Evolutionary conservation across 768 basidiomycete genomes (phyloP), one percentile per base, ranked within the genome.

Genomic region (Nidularia pulvinata): DNA sequence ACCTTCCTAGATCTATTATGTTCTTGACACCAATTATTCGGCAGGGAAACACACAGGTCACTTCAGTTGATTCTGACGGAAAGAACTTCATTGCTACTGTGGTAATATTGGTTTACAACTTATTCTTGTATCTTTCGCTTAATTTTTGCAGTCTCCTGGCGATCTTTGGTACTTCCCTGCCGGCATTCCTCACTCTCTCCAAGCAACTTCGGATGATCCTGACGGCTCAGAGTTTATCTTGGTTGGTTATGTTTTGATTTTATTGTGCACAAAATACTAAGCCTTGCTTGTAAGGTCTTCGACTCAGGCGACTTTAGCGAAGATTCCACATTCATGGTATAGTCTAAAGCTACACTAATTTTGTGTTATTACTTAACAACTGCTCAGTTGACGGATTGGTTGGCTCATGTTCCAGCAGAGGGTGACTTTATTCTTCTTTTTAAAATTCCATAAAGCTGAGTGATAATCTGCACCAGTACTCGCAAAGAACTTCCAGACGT

Each of bases 141-240:
- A 16, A 33, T 33, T 37, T 45, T 35, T 50, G 6, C 47, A 80
- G 79, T 65, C 66, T 33, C 63, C 73, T 35, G 81, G 80, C 14
- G 81, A 83, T 58, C 56, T 82, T 11, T 83, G 82, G 81, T 83
- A 74, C 65, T 82, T 83, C 69, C 81, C 81, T 11, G 72, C 82
- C 5, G 81, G 81, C 4, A 72, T 77, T 49, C 82, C 83, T 1
- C 82, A 84, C 60, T 79, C 77, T 11, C 67, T 84, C 7, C 82
- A 83, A 64, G 83, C 75, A 6, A 81, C 77, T 1, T 61, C 61
- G 36, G 76, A 77, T 51, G 65, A 72, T 48, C 68, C 72, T 6
- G 71, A 71, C 7, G 82, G 82, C 3, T 68, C 76, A 3, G 82
- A 84, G 57, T 83, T 84, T 59, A 58, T 83, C 35, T 63, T 84